A percentile compares a stretch with the other conserved stretches of the same genome.
These are phyloP conservation scores for Schwanniomyces sp. DNA, from an alignment of 805 yeast species.

Conservation along the genomic window DNA sequence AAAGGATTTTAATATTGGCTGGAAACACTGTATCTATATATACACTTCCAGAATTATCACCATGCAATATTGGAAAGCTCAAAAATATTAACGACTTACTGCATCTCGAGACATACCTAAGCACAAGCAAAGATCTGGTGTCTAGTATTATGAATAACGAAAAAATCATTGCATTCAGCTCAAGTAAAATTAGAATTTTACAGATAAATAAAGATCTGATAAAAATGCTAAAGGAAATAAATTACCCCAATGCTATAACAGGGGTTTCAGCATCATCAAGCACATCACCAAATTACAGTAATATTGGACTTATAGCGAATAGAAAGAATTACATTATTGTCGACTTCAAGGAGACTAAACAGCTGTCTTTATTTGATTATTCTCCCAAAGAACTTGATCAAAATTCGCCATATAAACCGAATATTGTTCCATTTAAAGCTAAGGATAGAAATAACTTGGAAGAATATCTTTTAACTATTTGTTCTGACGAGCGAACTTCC, in stretches of 20 bases:
- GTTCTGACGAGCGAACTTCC: slow-evolving; percentile 31
- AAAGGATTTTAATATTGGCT: slow-evolving; percentile 24
- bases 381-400: slow-evolving; percentile 7
- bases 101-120: slow-evolving; percentile 10
- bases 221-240: slow-evolving; percentile 33
- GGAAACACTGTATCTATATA: slow-evolving; percentile 25
- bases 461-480: slow-evolving; percentile 33
- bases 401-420: slow-evolving; percentile 15
- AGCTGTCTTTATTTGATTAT: slow-evolving; percentile 36
- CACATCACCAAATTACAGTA: slow-evolving; percentile 25
- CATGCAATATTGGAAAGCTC: slow-evolving; percentile 35
- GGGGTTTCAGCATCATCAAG: slow-evolving; percentile 29
- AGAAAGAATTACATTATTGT: slow-evolving; percentile 32
- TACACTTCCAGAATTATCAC: slow-evolving; percentile 39
- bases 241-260: slow-evolving; percentile 23
- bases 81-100: slow-evolving; percentile 35
- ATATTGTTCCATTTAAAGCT: slow-evolving; percentile 20
- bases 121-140: neutral
- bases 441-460: slow-evolving; percentile 20
- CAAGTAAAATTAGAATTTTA: slow-evolving; percentile 29
- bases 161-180: slow-evolving; percentile 30
- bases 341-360: slow-evolving; percentile 30
- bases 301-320: slow-evolving; percentile 34
- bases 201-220: slow-evolving; percentile 25
- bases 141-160: slow-evolving; percentile 12